Conservation (phyloP, 148 eudicot genomes). For the Oxyria digyna region DNA sequence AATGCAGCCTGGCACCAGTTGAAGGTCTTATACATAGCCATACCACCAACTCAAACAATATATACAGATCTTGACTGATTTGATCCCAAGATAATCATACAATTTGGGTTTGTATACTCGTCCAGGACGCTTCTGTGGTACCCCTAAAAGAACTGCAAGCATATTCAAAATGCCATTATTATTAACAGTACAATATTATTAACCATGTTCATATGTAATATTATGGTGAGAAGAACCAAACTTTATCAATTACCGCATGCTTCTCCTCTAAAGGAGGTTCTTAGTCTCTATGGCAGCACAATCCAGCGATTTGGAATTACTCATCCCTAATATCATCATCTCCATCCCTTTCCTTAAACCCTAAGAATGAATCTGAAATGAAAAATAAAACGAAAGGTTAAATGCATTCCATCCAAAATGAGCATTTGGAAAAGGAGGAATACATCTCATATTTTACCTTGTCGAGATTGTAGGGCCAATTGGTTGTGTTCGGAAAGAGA, state of each 20-base stretch:
- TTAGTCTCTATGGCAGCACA: conserved; percentile 89
- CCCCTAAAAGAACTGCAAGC: too few species aligned
- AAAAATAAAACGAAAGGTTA: conserved; percentile 5
- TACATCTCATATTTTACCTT: conserved; percentile 27
- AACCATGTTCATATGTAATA: too few species aligned
- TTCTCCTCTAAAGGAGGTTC: conserved; percentile 80
- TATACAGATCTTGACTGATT: too few species aligned
- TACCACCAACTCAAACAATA: too few species aligned
- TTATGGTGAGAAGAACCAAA: background rate
- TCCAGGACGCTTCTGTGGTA: too few species aligned
- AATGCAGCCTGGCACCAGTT: too few species aligned
- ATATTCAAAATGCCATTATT: too few species aligned
- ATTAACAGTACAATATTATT: too few species aligned
- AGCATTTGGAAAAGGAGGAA: background rate
- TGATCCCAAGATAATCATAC: too few species aligned
- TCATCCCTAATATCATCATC: conserved; percentile 92
- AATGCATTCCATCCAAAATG: background rate
- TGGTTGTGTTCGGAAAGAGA: conserved; percentile 71
- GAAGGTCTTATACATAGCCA: too few species aligned
- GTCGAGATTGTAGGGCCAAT: conserved; percentile 65
- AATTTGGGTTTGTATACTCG: too few species aligned
- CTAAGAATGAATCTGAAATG: conserved; percentile 62
- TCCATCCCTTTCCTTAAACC: conserved; percentile 74
- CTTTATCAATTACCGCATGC: conserved; percentile 56
- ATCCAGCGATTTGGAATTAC: conserved; percentile 76